Evolutionary conservation across 2,329 filamentous ascomycete genomes (phyloP), one percentile per base, ranked within the genome.

Genomic region (Cryphonectria carpinicola): DNA sequence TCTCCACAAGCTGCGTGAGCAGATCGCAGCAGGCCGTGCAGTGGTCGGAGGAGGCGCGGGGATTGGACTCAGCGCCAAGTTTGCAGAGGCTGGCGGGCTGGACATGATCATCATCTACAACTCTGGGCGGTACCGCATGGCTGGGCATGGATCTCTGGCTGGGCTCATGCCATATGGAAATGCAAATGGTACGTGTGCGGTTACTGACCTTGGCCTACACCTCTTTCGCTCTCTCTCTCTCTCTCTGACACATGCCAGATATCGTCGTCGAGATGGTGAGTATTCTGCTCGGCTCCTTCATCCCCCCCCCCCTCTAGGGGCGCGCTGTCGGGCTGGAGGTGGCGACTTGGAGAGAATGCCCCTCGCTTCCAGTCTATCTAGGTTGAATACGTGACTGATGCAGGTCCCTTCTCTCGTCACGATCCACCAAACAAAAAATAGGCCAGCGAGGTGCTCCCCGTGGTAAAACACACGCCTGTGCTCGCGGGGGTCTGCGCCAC

Each of bases 81-180:
- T 87, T 75, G 86, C 92, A 73, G 91, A 93, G 78, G 84, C 85
- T 62, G 91, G 90, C 52, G 89, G 90, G 72, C 88, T 86, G 19
- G 90, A 93, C 75, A 81, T 93, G 58, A 92, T 93, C 76, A 88
- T 92, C 73, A 86, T 93, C 75, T 93, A 93, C 82, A 93, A 93
- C 79, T 90, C 88, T 52, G 91, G 91, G 0, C 86, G 90, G 4
- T 93, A 90, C 77, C 88, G 91, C 13, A 93, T 93, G 91, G 90
- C 90, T 0, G 91, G 91, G 0, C 83, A 88, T 58, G 91, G 91
- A 0, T 92, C 89, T 0, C 79, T 93, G 14, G 90, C 91, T 0
- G 91, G 91, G 0, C 79, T 92, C 65, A 91, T 92, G 89, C 90
- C 90, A 0, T 93, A 91, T 76, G 88, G 89, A 4, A 90, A 92